These are phyloP conservation scores for Suillus fuscotomentosus DNA, from an alignment of 768 basidiomycete genomes.

Conservation along the genomic window DNA sequence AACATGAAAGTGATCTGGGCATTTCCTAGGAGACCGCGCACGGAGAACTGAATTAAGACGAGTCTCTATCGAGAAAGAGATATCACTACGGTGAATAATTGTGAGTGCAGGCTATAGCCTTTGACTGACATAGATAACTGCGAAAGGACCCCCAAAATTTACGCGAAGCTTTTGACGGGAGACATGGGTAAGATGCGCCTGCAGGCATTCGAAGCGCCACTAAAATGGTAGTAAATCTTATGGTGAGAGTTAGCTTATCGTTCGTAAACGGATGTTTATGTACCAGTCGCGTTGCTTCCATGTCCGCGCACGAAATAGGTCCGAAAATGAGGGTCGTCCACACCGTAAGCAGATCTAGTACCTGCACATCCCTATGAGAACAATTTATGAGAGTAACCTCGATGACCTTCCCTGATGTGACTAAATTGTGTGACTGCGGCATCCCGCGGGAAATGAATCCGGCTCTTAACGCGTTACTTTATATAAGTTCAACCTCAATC, in stretches of 20 bases:
- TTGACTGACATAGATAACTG: background rate
- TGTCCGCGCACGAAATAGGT: slow-evolving; percentile 8
- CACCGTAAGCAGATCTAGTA: slow-evolving; percentile 12
- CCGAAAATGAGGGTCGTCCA: slow-evolving; percentile 14
- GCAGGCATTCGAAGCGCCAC: slow-evolving; percentile 19
- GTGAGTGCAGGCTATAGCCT: slow-evolving; percentile 4
- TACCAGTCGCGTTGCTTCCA: slow-evolving; percentile 12
- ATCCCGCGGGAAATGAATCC: slow-evolving; percentile 20
- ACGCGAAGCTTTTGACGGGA: slow-evolving; percentile 25
- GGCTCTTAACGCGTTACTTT: slow-evolving; percentile 15
- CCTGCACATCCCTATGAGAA: slow-evolving; percentile 18
- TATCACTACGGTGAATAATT: background rate
- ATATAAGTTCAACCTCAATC: slow-evolving; percentile 18
- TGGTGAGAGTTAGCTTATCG: slow-evolving; percentile 14
- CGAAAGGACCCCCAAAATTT: slow-evolving; percentile 29
- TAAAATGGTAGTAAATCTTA: slow-evolving; percentile 15
- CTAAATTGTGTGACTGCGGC: slow-evolving; percentile 9
- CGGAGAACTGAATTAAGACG: background rate
- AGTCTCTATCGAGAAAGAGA: slow-evolving; percentile 1
- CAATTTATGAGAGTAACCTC: slow-evolving; percentile 16
- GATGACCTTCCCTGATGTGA: slow-evolving; percentile 10
- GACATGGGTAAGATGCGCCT: slow-evolving; percentile 14
- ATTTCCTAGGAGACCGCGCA: slow-evolving; percentile 32
- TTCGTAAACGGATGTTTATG: slow-evolving; percentile 12
- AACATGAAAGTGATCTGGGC: background rate